Percentiles rank a stretch among this genome's conserved stretches.
phyloP scores from a whole-genome alignment of 176 grass and related monocot genomes.

The Thinopyrum elongatum region DNA sequence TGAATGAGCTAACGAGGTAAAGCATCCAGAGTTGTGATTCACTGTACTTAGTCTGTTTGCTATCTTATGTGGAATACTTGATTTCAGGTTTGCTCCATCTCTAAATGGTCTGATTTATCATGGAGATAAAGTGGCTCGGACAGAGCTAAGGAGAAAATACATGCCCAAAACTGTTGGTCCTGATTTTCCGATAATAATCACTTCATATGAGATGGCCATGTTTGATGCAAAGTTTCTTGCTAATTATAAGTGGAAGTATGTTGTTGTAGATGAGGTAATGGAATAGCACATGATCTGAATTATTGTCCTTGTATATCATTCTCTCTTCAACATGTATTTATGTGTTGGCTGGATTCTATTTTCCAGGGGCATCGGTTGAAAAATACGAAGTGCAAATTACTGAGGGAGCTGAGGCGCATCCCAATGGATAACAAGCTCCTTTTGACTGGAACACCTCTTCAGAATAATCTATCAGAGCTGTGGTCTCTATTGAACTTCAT shows the following conservation, averaged over 20 bases:
- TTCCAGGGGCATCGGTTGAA: constrained; percentile 93
- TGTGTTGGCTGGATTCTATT: constrained; percentile 17
- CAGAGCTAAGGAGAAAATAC: constrained; percentile 75
- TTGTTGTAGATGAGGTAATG: constrained; percentile 90
- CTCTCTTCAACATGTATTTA: background rate
- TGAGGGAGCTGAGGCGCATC: constrained; percentile 75
- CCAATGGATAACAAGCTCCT: constrained; percentile 97
- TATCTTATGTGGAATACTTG: constrained; percentile 21
- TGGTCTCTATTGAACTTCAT: constrained; percentile 99
- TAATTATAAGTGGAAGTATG: constrained; percentile 88
- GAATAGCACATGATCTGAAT: background rate
- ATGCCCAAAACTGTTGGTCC: constrained; percentile 61
- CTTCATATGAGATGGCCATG: constrained; percentile 87
- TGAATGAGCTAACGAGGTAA: constrained; percentile 86
- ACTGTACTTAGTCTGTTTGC: background rate
- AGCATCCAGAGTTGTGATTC: background rate
- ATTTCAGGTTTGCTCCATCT: constrained; percentile 87
- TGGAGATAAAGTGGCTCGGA: constrained; percentile 61
- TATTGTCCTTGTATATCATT: background rate
- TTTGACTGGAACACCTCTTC: constrained; percentile 93
- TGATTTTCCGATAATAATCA: constrained; percentile 79
- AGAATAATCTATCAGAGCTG: constrained; percentile 96
- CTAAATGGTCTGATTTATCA: constrained; percentile 78
- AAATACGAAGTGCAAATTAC: constrained; percentile 78
- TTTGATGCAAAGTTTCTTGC: constrained; percentile 69